Conservation (phyloP, 2,329 filamentous ascomycete genomes). For the Fusarium temperatum region DNA sequence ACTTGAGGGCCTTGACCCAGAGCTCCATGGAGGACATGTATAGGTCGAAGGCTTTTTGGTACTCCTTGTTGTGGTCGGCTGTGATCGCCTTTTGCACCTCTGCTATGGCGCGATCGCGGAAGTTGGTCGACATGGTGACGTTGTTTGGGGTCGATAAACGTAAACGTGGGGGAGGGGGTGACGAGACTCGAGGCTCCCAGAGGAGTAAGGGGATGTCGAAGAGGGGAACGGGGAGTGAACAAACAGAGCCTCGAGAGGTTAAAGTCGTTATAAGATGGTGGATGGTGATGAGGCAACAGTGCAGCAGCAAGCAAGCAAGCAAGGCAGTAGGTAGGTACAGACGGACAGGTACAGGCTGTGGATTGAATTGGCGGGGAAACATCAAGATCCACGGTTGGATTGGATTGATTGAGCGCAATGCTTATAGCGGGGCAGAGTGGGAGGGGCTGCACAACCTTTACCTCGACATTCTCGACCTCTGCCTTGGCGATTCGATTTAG, state of each 20-base stretch:
- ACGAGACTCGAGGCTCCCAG: not conserved
- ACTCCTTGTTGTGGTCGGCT: constrained; percentile 92
- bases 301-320: not conserved
- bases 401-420: constrained; percentile 39
- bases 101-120: constrained; percentile 94
- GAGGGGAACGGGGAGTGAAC: not conserved
- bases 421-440: constrained; percentile 46
- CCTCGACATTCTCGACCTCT: not conserved
- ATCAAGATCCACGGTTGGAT: constrained; percentile 30
- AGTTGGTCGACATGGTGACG: constrained; percentile 89
- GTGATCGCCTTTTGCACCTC: constrained; percentile 98
- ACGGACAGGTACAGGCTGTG: constrained; percentile 19
- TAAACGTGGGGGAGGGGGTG: constrained; percentile 11
- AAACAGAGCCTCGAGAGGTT: not conserved
- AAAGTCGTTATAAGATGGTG: constrained; percentile 17
- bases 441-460: constrained; percentile 42
- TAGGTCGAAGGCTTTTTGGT: constrained; percentile 94
- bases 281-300: constrained; percentile 36
- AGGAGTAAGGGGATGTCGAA: not conserved
- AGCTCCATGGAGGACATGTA: constrained; percentile 97
- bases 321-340: not conserved
- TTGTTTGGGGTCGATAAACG: constrained; percentile 20
- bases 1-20: constrained; percentile 98
- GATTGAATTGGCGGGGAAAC: constrained; percentile 52
- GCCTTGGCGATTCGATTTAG: constrained; percentile 22